Conservation (phyloP, 73 alveolate genomes). For the Paramecium pentaurelia region DNA sequence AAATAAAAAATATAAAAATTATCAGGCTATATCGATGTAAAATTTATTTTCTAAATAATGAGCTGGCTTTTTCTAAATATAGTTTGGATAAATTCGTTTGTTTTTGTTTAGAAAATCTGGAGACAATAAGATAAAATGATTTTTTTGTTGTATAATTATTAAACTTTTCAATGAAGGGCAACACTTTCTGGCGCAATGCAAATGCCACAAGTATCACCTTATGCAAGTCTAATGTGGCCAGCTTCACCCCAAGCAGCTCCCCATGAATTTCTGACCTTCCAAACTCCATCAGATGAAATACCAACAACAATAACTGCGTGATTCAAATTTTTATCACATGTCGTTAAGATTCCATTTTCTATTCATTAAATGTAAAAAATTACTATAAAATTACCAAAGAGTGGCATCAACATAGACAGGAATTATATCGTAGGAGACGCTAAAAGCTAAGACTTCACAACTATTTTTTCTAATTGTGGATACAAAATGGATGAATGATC, state of each 20-base stretch:
- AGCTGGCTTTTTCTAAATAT: background rate
- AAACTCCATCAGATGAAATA: background rate
- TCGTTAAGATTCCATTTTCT: background rate
- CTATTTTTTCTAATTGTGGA: background rate
- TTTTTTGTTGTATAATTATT: no score
- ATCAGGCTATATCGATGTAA: background rate
- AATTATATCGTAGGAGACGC: background rate
- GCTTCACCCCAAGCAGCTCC: constrained; percentile 68
- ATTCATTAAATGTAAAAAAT: background rate
- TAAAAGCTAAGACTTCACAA: constrained; percentile 32
- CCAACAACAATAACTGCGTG: constrained; percentile 65
- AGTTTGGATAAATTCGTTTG: background rate
- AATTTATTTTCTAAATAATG: background rate
- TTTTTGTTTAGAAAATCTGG: background rate
- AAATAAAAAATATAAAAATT: background rate
- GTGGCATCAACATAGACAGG: constrained; percentile 68
- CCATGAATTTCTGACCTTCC: constrained; percentile 68
- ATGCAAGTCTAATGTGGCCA: constrained; percentile 60
- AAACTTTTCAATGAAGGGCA: no score
- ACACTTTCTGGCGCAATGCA: background rate
- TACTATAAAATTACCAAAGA: constrained; percentile 32
- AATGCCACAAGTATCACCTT: constrained; percentile 53
- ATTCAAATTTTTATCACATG: background rate
- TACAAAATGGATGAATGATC: background rate
- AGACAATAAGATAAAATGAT: no score